A percentile compares a stretch with the other conserved stretches of the same genome.
Evolutionary conservation across 352 stramenopile genomes (phyloP).

Genomic region (Phytophthora citrophthora): DNA sequence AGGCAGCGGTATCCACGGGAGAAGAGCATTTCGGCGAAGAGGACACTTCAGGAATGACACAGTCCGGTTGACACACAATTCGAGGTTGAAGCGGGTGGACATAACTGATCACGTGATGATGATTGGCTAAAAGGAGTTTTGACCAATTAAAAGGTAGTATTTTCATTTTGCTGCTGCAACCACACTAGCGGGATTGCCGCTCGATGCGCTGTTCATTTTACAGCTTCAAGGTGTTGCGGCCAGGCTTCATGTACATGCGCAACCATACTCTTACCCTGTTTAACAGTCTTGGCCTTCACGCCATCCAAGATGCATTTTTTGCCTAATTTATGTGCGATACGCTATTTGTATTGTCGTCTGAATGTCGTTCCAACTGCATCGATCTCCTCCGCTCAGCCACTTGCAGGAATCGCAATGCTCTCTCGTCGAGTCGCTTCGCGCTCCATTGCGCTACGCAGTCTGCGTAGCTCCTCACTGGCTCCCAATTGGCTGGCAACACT

Average conservation of each 20-base stretch:
- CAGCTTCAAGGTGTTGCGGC: too few species aligned
- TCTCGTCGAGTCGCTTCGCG: constrained; percentile 12
- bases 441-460: constrained; percentile 6
- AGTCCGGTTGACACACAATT: too few species aligned
- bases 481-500: constrained; percentile 18
- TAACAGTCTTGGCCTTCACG: too few species aligned
- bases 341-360: neutral
- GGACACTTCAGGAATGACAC: constrained; percentile 24
- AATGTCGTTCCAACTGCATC: neutral
- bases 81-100: constrained; percentile 21
- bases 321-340: too few species aligned
- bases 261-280: too few species aligned
- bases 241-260: too few species aligned
- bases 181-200: too few species aligned
- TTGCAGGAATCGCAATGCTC: constrained; percentile 18
- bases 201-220: too few species aligned
- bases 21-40: constrained; percentile 18
- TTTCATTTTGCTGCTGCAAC: neutral
- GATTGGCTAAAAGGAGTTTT: neutral
- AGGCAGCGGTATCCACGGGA: constrained; percentile 15
- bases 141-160: constrained; percentile 1
- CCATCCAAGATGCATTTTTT: neutral
- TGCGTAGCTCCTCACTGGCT: neutral
- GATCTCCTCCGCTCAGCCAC: neutral
- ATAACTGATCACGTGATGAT: constrained; percentile 7